phyloP scores from a whole-genome alignment of 1,139 yeast genomes.

The Entelexis paramagnoliae region DNA sequence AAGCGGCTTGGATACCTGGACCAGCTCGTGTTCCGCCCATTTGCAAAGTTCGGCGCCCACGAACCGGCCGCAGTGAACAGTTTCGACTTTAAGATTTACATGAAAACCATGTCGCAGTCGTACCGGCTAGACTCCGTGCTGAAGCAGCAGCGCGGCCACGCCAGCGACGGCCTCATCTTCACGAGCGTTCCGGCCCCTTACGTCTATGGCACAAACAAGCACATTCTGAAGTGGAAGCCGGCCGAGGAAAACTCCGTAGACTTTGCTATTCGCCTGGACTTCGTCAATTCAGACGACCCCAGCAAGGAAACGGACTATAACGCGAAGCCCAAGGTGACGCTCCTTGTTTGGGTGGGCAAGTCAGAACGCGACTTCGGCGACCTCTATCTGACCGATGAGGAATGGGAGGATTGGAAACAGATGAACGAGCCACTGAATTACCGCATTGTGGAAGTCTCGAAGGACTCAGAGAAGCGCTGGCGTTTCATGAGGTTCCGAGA shows the following conservation, averaged over 20 bases:
- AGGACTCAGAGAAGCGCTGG: slow-evolving; percentile 61
- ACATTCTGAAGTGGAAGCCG: slow-evolving; percentile 84
- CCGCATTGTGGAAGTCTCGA: slow-evolving; percentile 76
- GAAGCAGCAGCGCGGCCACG: slow-evolving; percentile 50
- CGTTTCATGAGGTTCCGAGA: slow-evolving; percentile 79
- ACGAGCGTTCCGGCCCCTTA: slow-evolving; percentile 88
- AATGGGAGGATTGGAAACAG: slow-evolving; percentile 69
- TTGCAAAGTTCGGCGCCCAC: slow-evolving; percentile 51
- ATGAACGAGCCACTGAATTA: slow-evolving; percentile 77
- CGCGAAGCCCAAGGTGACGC: slow-evolving; percentile 54
- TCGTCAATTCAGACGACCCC: slow-evolving; percentile 69
- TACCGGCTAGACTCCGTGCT: slow-evolving; percentile 71
- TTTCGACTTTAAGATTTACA: slow-evolving; percentile 78
- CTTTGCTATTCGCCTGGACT: slow-evolving; percentile 61
- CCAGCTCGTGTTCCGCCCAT: slow-evolving; percentile 75
- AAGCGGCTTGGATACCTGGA: slow-evolving; percentile 80
- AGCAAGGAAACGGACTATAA: slow-evolving; percentile 75
- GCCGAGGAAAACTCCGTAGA: slow-evolving; percentile 91
- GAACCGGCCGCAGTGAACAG: slow-evolving; percentile 63
- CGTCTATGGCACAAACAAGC: slow-evolving; percentile 74
- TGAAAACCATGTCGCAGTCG: slow-evolving; percentile 79
- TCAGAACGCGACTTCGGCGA: slow-evolving; percentile 59
- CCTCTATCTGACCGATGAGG: slow-evolving; percentile 52
- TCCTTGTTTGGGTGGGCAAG: slow-evolving; percentile 76
- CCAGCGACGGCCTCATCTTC: slow-evolving; percentile 87